Evolutionary conservation across 2,329 filamentous ascomycete genomes (phyloP), one percentile per base, ranked within the genome.

Genomic region (Botryotinia narcissicola): DNA sequence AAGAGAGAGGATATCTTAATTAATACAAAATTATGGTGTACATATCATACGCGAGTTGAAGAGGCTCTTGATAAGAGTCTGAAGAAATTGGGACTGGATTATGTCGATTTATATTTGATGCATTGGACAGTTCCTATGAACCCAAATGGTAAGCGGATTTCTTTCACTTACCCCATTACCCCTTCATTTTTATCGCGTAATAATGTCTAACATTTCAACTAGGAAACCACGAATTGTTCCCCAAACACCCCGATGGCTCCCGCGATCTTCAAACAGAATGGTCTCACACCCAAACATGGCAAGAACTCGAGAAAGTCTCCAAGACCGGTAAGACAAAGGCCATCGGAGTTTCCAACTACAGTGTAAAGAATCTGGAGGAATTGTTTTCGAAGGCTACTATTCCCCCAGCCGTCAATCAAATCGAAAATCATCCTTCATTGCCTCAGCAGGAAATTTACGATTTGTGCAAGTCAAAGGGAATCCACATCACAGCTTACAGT

Each of bases 61-160:
- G 84, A 91, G 78, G 90, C 87, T 51, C 86, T 96, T 51, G 89
- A 93, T 76, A 90, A 91, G 86, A 92, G 90, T 79, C 85, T 96
- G 81, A 88, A 91, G 83, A 87, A 87, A 74, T 84, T 97, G 51
- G 92, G 93, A 2, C 84, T 96, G 66, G 91, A 94, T 76, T 95
- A 97, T 81, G 87, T 97, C 8, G 94, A 97, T 81, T 85, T 97
- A 73, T 94, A 89, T 81, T 86, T 97, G 54, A 88, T 97, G 85
- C 93, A 97, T 84, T 96, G 93, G 93, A 92, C 93, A 9, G 84
- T 94, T 63, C 89, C 92, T 68, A 91, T 95, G 89, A 95, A 95
- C 84, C 91, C 92, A 12, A 87, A 92, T 48, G 92, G 91, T 87
- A 51, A 25, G 46, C 2, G 32, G 9, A 60, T 25, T 20, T 9